Evolutionary conservation across 1,284 basidiomycete genomes (phyloP), one percentile per base, ranked within the genome.

Genomic region (Austroboletus niveus): DNA sequence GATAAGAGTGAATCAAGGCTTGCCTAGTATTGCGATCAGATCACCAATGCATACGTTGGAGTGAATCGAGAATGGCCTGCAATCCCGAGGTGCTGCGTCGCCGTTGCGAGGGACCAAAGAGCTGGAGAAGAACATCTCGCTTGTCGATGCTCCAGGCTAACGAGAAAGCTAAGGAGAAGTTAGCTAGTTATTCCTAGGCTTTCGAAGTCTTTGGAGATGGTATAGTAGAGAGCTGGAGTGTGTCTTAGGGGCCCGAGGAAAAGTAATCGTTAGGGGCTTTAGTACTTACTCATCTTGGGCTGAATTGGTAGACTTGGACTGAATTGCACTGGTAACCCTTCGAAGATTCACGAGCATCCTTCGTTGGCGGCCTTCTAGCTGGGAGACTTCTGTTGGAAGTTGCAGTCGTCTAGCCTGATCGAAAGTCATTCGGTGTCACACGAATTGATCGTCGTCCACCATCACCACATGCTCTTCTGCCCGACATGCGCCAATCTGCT

Each of bases 401-500:
- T 24, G 22, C 3, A 2, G 22, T 4, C 3, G 5, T 24, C 22
- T 24, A 24, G 22, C 22, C 22, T 24, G 17, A 17, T 17, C 17
- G 17, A 17, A 17, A 17, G 17, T 17, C 17, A 17, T 17, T 17
- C 17, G 17, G 17, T 17, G 17, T 17, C 22, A 24, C 22, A 24
- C 22, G 5, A 24, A 2, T 24, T 24, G 22, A 17, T 17, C 17
- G 17, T 17, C 20, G 32, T 34, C 32, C 10, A 34, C 32, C 7
- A 34, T 4, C 32, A 34, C 11, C 30, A 31, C 10, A 93, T 94
- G 93, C 78, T 96, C 29, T 97, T 97, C 77, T 98, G 96, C 66
- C 95, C 95, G 35, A 94, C 89, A 50, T 99, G 96, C 68, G 85
- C 92, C 43, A 98, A 98, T 70, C 79, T 94, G 52, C 82, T 98